Evolutionary conservation across 139 green algal species (phyloP).

Genomic region (Ostreobium quekettii): DNA sequence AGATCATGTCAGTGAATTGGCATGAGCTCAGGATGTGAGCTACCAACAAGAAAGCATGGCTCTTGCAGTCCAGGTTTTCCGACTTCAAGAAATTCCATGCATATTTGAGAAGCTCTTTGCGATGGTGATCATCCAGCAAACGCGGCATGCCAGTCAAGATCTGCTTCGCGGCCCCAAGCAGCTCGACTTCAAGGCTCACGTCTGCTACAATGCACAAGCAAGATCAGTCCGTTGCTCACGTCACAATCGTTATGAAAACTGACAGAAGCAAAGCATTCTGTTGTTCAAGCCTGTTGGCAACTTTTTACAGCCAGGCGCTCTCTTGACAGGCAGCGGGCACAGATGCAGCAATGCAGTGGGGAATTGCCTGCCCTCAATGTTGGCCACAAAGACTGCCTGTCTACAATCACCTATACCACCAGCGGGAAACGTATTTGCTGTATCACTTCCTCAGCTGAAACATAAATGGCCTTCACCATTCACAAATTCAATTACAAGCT

Average conservation of each 20-base stretch:
- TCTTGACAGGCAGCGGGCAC: slow-evolving; percentile 60
- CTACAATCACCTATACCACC: too few species aligned
- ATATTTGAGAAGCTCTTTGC: slow-evolving; percentile 85
- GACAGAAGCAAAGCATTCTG: too few species aligned
- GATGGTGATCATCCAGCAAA: slow-evolving; percentile 26
- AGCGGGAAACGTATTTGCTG: too few species aligned
- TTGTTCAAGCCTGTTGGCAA: too few species aligned
- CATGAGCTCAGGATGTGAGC: slow-evolving; percentile 80
- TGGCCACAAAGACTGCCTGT: too few species aligned
- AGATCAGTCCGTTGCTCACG: slow-evolving; percentile 25
- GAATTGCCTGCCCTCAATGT: too few species aligned
- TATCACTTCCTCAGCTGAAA: too few species aligned
- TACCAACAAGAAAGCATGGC: slow-evolving; percentile 81
- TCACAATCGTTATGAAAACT: too few species aligned
- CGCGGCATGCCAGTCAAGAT: slow-evolving; percentile 32
- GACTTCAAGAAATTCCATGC: slow-evolving; percentile 84
- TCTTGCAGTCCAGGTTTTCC: slow-evolving; percentile 66
- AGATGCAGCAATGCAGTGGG: slow-evolving; percentile 78
- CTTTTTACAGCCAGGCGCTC: too few species aligned
- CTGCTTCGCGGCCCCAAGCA: slow-evolving; percentile 35
- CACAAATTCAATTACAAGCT: too few species aligned
- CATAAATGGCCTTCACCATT: too few species aligned
- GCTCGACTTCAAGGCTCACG: slow-evolving; percentile 35
- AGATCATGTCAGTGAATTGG: slow-evolving; percentile 70
- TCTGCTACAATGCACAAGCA: slow-evolving; percentile 30